A percentile compares a stretch with the other conserved stretches of the same genome.
Conservation (phyloP, 345 rosid species). For the Eucalyptus sideroxylon region DNA sequence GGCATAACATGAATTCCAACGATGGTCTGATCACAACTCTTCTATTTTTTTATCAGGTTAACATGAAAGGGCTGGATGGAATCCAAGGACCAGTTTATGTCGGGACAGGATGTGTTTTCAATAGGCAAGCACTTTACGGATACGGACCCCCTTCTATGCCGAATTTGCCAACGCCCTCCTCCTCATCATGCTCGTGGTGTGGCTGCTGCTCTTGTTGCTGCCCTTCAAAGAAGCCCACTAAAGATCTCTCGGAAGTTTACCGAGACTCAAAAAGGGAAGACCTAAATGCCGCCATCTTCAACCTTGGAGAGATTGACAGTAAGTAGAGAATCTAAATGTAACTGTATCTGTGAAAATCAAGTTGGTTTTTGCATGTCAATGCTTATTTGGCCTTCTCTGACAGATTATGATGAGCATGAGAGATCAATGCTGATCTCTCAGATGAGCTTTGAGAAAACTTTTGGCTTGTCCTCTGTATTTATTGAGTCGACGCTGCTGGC, state of each 20-base stretch:
- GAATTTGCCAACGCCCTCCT: constrained; percentile 41
- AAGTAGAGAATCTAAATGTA: constrained; percentile 3
- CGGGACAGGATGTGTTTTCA: constrained; percentile 91
- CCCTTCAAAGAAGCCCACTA: constrained; percentile 41
- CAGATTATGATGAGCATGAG: constrained; percentile 88
- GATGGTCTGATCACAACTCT: not conserved
- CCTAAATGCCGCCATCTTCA: constrained; percentile 87
- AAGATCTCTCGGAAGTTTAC: constrained; percentile 68
- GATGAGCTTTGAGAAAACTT: constrained; percentile 90
- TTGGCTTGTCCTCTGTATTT: constrained; percentile 89
- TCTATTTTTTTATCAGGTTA: constrained; percentile 38
- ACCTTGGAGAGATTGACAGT: constrained; percentile 82
- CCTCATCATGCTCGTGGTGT: constrained; percentile 52
- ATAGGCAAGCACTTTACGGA: constrained; percentile 91
- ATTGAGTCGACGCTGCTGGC: constrained; percentile 91
- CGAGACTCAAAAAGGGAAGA: constrained; percentile 84
- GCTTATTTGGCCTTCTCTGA: not conserved
- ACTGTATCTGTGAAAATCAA: not conserved
- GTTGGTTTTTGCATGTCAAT: not conserved
- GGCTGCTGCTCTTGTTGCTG: constrained; percentile 65
- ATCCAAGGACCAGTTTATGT: constrained; percentile 97
- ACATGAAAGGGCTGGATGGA: constrained; percentile 96
- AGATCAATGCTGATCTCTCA: constrained; percentile 93
- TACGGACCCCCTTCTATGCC: constrained; percentile 88
- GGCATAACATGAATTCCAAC: not conserved